Base-by-base conservation (phyloP, 2,329 filamentous ascomycete species). In the Botryosphaeria dothidea region DNA sequence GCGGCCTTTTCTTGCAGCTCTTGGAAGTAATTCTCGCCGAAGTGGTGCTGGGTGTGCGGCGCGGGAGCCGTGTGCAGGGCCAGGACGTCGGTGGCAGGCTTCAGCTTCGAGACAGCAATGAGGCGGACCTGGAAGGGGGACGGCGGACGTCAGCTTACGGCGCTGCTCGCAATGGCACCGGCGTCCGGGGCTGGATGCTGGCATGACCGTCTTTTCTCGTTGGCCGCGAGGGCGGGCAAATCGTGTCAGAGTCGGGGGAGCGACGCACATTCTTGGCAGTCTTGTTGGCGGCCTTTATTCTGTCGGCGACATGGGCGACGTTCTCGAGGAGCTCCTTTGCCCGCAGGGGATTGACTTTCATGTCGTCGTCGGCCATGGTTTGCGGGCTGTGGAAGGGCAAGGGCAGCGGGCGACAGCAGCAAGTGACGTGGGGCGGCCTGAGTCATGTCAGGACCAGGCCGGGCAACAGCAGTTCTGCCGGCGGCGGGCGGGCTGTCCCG, bases 91-190 rank as follows among this genome's bases (percentile, higher is more conserved):
- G 91, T 91, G 66, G 89, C 92, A 15, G 95, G 94, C 80, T 99
- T 98, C 69, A 97, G 85, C 79, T 99, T 99, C 45, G 93, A 97
- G 57, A 99, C 95, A 29, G 95, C 94, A 46, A 99, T 93, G 43
- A 99, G 85, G 52, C 95, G 90, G 68, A 94, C 86, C 89, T 92
- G 70, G 56, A n/a, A 9, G 23, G 43, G 15, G 51, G 56, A 61
- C 13, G 17, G 29, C 19, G 4, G 25, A 21, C 34, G 38, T 34
- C 36, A 54, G 49, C 61, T 64, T 56, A 45, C 38, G 49, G 38
- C 38, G 23, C 3, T 17, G 4, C 31, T 7, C 9, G 21, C 21
- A 19, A 17, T 34, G 9, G 34, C n/a, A n/a, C n/a, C n/a, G n/a
- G n/a, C n/a, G n/a, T n/a, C n/a, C n/a, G n/a, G n/a, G n/a, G n/a